Conservation (phyloP, 371 early-diverging fungal genomes). For the Apophysomyces variabilis region DNA sequence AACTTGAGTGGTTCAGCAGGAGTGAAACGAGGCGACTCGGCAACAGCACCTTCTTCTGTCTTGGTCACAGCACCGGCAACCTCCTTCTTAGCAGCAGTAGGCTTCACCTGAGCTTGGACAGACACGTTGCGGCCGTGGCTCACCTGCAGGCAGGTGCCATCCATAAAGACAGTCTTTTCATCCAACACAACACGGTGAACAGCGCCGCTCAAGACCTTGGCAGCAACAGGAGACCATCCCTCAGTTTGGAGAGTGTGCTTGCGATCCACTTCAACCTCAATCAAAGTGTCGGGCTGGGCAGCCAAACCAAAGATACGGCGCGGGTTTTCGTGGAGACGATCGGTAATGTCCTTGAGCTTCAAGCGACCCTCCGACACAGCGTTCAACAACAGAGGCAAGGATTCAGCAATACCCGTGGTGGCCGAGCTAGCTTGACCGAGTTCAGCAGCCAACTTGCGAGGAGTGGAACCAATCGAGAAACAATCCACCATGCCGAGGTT, state of each 20-base stretch:
- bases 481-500: slow-evolving; percentile 85
- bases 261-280: slow-evolving; percentile 85
- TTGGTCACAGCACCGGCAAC: slow-evolving; percentile 19
- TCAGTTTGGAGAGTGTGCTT: slow-evolving; percentile 40
- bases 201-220: slow-evolving; percentile 56
- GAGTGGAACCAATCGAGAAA: slow-evolving; percentile 82
- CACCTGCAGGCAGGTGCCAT: slow-evolving; percentile 64
- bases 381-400: slow-evolving; percentile 81
- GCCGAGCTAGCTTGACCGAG: slow-evolving; percentile 47
- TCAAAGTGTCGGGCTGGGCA: slow-evolving; percentile 84
- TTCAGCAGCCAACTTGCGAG: slow-evolving; percentile 61
- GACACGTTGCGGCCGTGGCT: slow-evolving; percentile 62
- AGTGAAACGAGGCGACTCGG: slow-evolving; percentile 19
- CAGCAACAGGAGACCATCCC: slow-evolving; percentile 54
- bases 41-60: slow-evolving; percentile 11
- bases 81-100: slow-evolving; percentile 11
- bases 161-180: slow-evolving; percentile 83
- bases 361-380: slow-evolving; percentile 84
- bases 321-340: slow-evolving; percentile 83
- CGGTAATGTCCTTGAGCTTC: slow-evolving; percentile 77
- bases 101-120: slow-evolving; percentile 46
- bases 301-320: slow-evolving; percentile 87
- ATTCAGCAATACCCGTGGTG: slow-evolving; percentile 70
- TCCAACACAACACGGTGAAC: slow-evolving; percentile 89
- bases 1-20: slow-evolving; percentile 34